phyloP scores from a whole-genome alignment of 2,329 filamentous ascomycete genomes.

The Neonectria sp. region DNA sequence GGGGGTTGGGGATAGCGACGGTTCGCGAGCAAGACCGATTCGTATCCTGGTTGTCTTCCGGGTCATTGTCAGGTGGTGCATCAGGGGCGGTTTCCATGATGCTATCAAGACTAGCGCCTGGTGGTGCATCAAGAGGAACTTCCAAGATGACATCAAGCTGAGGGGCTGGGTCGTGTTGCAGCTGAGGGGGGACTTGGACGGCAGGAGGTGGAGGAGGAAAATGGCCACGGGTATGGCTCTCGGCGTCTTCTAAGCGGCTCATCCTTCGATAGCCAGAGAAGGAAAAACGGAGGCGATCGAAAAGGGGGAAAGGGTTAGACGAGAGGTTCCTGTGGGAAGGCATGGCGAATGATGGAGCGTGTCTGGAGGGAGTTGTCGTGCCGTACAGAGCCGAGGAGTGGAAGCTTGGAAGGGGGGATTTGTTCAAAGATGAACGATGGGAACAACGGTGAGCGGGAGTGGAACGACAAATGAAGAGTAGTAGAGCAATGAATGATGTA shows the following conservation, averaged over 20 bases:
- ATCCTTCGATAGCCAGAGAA: background rate
- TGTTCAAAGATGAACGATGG: background rate
- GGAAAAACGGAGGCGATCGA: background rate
- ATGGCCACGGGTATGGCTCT: background rate
- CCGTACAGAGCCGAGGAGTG: background rate
- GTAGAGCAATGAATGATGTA: conserved; percentile 14
- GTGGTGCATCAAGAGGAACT: background rate
- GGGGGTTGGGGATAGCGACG: background rate
- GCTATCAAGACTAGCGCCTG: background rate
- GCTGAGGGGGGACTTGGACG: background rate
- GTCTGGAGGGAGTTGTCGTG: background rate
- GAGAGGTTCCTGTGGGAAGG: background rate
- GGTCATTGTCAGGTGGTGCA: background rate
- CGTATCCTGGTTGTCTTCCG: background rate
- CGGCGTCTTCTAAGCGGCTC: background rate
- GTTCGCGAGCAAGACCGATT: background rate
- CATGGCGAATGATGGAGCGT: background rate
- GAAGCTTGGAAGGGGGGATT: background rate
- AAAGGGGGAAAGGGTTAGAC: background rate
- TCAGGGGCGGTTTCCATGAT: background rate
- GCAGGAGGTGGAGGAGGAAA: background rate
- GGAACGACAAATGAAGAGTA: background rate
- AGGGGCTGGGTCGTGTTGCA: background rate
- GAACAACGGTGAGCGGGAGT: background rate
- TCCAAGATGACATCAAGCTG: background rate